Base-by-base conservation (phyloP, 352 stramenopile species). In the Pilasporangium apinafurcum region DNA sequence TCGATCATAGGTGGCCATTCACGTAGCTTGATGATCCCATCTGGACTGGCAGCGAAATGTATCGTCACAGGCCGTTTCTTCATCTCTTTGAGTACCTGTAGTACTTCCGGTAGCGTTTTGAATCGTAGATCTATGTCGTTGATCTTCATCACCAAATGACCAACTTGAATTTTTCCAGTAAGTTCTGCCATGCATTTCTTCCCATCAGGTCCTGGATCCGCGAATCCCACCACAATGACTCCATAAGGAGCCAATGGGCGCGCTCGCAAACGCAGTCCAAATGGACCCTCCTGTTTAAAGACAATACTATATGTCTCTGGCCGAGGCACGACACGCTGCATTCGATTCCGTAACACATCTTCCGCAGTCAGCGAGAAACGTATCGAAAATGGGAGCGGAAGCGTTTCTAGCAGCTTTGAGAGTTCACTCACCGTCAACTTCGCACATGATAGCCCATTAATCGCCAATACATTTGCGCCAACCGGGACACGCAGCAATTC, bases 1-100 rank as follows among this genome's bases (percentile, higher is more conserved):
- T 89, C 76, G 17, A 93, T 62, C 70, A 91, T 85, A 18, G 81
- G 81, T n/a, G 81, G 81, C 81, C 81, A 93, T 16, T 86, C 63
- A 0, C 68, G 73, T 26, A 93, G 48, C 46, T 73, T 86, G 34
- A 93, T 70, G 36, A 93, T 75, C 8, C 69, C 62, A 43, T 93
- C 81, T 0, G 81, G 81, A 45, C 74, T 93, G 4, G 67, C 61
- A 1, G 72, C 78, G 42, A 93, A 91, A 22, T 87, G 68, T 34
- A 93, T 59, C 39, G 69, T 84, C 27, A 68, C 72, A 30, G 81
- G 81, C 2, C 81, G 74, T 21, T 48, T 52, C 31, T 69, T 93
- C 10, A 67, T 57, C 17, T 75, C 70, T 12, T 76, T 67, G 12
- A 93, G 45, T 21, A 83, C 44, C 24, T 49, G 39, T 10, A 90